Evolutionary conservation across 176 grass and related monocot genomes (phyloP), one percentile per base, ranked within the genome.

Genomic region (Thinopyrum elongatum): DNA sequence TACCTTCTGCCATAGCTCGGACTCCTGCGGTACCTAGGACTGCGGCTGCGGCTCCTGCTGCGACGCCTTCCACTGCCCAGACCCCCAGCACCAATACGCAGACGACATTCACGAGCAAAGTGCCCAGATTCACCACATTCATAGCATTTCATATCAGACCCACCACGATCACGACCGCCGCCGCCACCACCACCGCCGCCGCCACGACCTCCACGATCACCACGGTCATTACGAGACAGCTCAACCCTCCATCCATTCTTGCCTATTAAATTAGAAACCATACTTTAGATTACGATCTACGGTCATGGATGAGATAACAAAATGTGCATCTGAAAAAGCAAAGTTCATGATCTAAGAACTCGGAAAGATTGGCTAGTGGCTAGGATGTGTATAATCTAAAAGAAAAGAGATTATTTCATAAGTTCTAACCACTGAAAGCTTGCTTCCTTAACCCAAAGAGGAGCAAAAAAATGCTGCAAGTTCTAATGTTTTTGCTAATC

Each of bases 191-290:
- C 93, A 72, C 86, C 84, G 79, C 94, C 77, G 51, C 89, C 93
- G 41, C 93, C 91, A 86, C 84, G 91, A 72, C 93, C 93, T 72
- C 91, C 93, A 34, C 80, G 84, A 51, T 91, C 83, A 34, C 92
- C 81, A 67, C 93, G 85, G 1, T 86, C 88, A 63, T 90, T 98
- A 49, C 78, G 93, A 67, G 97, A 98, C 22, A 98, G 47, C 39
- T 98, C 92, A 70, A 98, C 94, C 91, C 90, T 95, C 97, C 97
- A 98, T 59, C 97, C 97, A 68, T 95, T 94, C 74, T 94, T 98
- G 69, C 96, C 96, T 98, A 72, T 89, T 78, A 84, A 39, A 83
- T 41, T 29, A 84, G 38, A 78, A 87, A 28, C 10, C 0, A 81
- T 44, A 13, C 6, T 70, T 74, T 31, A 46, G 51, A 53, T 23